phyloP scores from a whole-genome alignment of 116 monocot species.

The Posidonia oceanica region DNA sequence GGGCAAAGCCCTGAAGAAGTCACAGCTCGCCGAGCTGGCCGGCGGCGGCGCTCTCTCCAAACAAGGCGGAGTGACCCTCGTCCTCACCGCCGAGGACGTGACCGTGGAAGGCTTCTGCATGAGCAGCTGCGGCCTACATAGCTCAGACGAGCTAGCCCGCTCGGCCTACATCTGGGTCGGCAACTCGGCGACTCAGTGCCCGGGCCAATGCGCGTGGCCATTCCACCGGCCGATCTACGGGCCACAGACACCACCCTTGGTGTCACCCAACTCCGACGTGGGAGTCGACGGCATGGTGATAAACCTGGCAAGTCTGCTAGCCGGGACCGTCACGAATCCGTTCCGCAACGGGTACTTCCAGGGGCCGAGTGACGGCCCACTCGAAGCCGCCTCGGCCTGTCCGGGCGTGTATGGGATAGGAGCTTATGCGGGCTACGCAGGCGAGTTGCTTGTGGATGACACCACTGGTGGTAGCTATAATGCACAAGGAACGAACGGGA shows the following conservation, averaged over 20 bases:
- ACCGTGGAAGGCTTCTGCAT: conserved; percentile 44
- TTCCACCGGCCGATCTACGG: conserved; percentile 47
- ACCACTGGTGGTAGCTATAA: conserved; percentile 14
- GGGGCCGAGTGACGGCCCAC: conserved; percentile 31
- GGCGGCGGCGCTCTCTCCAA: no score
- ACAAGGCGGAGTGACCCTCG: conserved; percentile 8
- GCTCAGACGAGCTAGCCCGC: conserved; percentile 8
- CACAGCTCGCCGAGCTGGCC: no score
- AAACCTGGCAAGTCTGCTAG: conserved; percentile 45
- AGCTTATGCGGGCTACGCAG: conserved; percentile 74
- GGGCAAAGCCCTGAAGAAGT: no score
- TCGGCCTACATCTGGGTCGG: conserved; percentile 55
- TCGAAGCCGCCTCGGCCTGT: conserved; percentile 74
- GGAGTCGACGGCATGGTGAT: conserved; percentile 71
- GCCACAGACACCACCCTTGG: conserved; percentile 40
- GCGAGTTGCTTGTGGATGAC: conserved; percentile 31
- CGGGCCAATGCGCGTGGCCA: conserved; percentile 17
- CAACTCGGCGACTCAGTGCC: conserved; percentile 73
- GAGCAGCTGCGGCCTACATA: conserved; percentile 32
- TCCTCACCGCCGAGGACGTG: conserved; percentile 35
- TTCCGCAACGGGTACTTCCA: conserved; percentile 39
- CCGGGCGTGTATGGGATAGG: conserved; percentile 55
- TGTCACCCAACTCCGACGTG: conserved; percentile 54
- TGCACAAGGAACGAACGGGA: conserved; percentile 14
- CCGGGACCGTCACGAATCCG: conserved; percentile 54